Evolutionary conservation across 306 rosid species (phyloP), one percentile per base, ranked within the genome.

Genomic region (Purshia tridentata): DNA sequence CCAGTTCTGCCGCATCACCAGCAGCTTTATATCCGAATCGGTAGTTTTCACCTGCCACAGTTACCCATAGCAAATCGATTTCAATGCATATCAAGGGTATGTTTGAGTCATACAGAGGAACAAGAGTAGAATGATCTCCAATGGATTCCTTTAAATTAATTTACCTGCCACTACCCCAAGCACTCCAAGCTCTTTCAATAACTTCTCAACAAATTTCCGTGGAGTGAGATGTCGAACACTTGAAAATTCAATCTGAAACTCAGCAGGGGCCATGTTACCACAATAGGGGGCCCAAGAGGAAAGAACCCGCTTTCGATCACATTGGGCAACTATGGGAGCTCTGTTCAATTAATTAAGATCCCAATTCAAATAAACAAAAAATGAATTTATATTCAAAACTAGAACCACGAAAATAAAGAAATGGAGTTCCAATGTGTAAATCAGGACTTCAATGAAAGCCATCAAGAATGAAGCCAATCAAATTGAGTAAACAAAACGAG

Each of bases 1-100:
- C 87, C 66, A 94, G 74, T 72, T 94, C 95, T 7, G 73, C 57
- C 44, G 97, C 89, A 79, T 94, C 91, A 57, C 97, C 96, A 19
- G 93, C 88, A 61, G 99, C 99, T 87, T 86, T 94, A 64, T 94
- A 94, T 76, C 99, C 99, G 71, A 94, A 94, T 72, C 96, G 84
- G 78, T 94, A 94, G 81, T 92, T 94, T 80, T 94, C 92, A 72
- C 97, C 96, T 91, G 84, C 81, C 84, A 83, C 35, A 80, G 82
- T 71, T 68, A 77, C 77, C 70, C 54, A 77, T 67, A 52, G 14
- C 64, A 70, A 10, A 44, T 73, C 67, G 73, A 66, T 66, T 78
- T 76, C 52, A 73, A 81, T 47, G 65, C 35, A 9, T 72, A 48
- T 29, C 57, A 58, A 65, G 44, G 18, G 80, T 23, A 72, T 39